These are phyloP conservation scores for Penstemon barbatus DNA, from an alignment of 257 asterid species.

Conservation along the genomic window DNA sequence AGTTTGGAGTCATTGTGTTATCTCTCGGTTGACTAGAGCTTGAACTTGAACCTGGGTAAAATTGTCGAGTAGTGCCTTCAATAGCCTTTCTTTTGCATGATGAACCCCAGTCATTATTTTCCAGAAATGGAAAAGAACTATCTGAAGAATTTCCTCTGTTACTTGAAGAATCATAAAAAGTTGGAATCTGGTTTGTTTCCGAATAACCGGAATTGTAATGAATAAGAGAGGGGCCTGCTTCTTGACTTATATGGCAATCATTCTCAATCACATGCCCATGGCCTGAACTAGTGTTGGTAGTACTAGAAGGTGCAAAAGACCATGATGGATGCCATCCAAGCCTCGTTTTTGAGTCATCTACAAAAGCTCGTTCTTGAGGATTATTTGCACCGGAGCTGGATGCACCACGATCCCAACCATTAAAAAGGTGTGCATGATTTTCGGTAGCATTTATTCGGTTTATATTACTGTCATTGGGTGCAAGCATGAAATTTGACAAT, in stretches of 20 bases:
- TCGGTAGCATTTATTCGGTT: slow-evolving; percentile 33
- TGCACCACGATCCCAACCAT: slow-evolving; percentile 74
- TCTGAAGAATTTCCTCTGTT: slow-evolving; percentile 48
- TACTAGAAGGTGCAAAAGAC: slow-evolving; percentile 48
- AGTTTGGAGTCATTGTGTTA: slow-evolving; percentile 37
- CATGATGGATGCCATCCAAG: slow-evolving; percentile 67
- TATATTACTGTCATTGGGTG: slow-evolving; percentile 39
- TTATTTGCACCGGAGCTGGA: slow-evolving; percentile 62
- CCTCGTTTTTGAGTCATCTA: slow-evolving; percentile 35
- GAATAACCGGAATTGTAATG: slow-evolving; percentile 40
- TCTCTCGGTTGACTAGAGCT: slow-evolving; percentile 51
- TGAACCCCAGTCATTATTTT: slow-evolving; percentile 61
- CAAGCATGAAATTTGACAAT: slow-evolving; percentile 46
- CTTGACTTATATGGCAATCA: slow-evolving; percentile 34
- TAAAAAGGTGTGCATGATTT: slow-evolving; percentile 34
- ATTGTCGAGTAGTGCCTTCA: slow-evolving; percentile 74
- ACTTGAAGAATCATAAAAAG: slow-evolving; percentile 40
- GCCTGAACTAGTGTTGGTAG: slow-evolving; percentile 26
- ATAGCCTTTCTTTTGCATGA: slow-evolving; percentile 84
- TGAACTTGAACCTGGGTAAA: slow-evolving; percentile 58
- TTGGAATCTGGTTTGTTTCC: slow-evolving; percentile 44
- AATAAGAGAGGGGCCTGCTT: slow-evolving; percentile 33
- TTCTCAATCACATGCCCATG: slow-evolving; percentile 33
- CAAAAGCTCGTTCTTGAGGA: slow-evolving; percentile 36
- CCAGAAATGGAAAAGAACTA: slow-evolving; percentile 41